phyloP scores from a whole-genome alignment of 345 rosid species.

The Firmiana major region DNA sequence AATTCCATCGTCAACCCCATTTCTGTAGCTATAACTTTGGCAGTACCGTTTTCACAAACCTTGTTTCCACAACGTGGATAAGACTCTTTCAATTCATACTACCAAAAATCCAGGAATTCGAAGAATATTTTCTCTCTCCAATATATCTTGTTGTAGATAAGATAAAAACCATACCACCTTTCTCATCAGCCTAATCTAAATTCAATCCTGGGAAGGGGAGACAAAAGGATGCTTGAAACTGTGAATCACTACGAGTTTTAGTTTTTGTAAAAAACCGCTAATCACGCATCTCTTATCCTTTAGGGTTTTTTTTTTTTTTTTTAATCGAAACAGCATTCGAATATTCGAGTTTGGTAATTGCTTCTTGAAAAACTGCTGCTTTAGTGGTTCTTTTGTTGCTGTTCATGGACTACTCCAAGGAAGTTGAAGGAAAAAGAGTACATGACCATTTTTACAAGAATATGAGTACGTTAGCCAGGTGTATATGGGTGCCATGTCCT shows the following conservation, averaged over 20 bases:
- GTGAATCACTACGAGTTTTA: neutral
- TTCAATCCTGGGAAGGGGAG: neutral
- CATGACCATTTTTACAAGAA: constrained; percentile 39
- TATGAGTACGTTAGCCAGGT: constrained; percentile 16
- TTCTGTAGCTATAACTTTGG: neutral
- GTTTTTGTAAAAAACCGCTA: neutral
- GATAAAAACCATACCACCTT: constrained; percentile 21
- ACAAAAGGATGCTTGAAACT: neutral
- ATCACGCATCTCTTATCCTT: neutral
- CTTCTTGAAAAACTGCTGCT: neutral
- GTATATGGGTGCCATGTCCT: constrained; percentile 45
- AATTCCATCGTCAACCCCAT: neutral
- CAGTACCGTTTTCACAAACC: neutral
- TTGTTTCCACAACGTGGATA: constrained; percentile 11
- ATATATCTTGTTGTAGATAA: constrained; percentile 20
- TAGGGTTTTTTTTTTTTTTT: neutral
- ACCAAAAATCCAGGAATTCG: constrained; percentile 20
- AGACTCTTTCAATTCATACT: constrained; percentile 20
- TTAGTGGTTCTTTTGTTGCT: neutral
- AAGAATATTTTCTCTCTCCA: constrained; percentile 2
- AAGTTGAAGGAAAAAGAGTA: constrained; percentile 45
- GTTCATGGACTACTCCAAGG: constrained; percentile 41
- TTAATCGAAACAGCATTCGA: neutral
- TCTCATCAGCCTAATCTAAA: constrained; percentile 9
- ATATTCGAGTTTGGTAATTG: neutral